phyloP scores from a whole-genome alignment of 345 rosid genomes.

The Eucalyptus viminalis region DNA sequence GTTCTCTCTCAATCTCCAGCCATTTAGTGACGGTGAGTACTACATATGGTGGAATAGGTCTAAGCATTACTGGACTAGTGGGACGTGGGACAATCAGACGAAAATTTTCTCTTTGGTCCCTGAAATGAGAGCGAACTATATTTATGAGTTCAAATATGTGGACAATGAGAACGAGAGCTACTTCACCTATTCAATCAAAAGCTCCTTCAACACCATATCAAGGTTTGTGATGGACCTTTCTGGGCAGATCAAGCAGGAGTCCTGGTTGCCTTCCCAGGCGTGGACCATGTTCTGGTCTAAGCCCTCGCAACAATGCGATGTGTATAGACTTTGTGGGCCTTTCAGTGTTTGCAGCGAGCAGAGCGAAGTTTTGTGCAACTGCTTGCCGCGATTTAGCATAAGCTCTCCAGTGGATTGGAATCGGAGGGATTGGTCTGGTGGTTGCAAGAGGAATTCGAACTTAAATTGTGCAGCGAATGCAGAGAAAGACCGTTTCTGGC shows the following conservation, averaged over 20 bases:
- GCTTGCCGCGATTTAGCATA: conserved; percentile 28
- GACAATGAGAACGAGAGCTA: conserved; percentile 35
- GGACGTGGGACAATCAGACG: conserved; percentile 5
- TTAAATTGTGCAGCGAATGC: conserved; percentile 27
- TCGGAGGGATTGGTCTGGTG: conserved; percentile 41
- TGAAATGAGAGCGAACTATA: conserved; percentile 45
- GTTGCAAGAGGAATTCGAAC: conserved; percentile 34
- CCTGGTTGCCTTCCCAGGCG: conserved; percentile 15
- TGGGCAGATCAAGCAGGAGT: conserved; percentile 45
- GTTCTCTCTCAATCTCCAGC: conserved; percentile 53
- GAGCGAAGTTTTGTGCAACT: background rate
- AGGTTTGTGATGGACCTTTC: conserved; percentile 42
- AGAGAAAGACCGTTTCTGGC: conserved; percentile 16
- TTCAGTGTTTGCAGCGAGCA: conserved; percentile 40
- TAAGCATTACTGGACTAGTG: conserved; percentile 43
- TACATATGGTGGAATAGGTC: conserved; percentile 39
- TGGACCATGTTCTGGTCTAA: conserved; percentile 69
- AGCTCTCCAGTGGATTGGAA: conserved; percentile 24
- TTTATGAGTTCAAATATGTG: conserved; percentile 39
- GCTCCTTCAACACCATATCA: conserved; percentile 5
- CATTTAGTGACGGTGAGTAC: conserved; percentile 38
- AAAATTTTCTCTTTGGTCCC: conserved; percentile 35
- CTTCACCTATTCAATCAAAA: conserved; percentile 37
- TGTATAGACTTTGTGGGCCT: conserved; percentile 57
- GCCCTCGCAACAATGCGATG: conserved; percentile 58